Base-by-base conservation (phyloP, 129 eudicot genomes). In the Glebionis coronaria region DNA sequence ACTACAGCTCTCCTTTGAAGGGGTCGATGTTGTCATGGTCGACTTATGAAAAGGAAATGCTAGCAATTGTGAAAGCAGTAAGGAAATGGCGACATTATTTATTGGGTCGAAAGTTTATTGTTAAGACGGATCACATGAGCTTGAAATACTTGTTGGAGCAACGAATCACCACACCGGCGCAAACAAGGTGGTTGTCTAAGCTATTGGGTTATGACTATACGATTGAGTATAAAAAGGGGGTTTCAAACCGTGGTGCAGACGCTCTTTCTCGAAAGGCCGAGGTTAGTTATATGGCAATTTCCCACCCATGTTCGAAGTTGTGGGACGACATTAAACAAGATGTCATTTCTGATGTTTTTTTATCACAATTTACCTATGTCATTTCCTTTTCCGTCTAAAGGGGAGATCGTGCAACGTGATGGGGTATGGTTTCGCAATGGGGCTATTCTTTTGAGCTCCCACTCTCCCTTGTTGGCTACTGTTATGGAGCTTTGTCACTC, bases 191-290 rank as follows among this genome's bases (percentile, higher is more conserved):
- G 76, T 7, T 72, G 5, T 20, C 76, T 3, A 72, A 72, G 2
- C 60, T 72, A 0, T 38, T 61, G 28, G 67, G 67, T 0, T 61
- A 15, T 61, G 67, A 61, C 19, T 61, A 38, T 5, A 16, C 10
- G 9, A 61, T 72, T 49, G 58, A 21, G 31, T 61, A 72, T 13
- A 72, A 61, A 14, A 72, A 38, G 1, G 61, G 69, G 69, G 55
- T 16, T 2, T 16, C 46, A 0, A 72, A 72, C 28, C 12, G 12
- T 0, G 76, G 20, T 1, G 76, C 76, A 0, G 76, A 61, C 60
- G 76, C 69, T 3, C 44, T 61, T 13, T 49, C 69, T 0, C 19
- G 69, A 1, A 10, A 12, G 0, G 42, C 70, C 1, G 70, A 65
- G 56, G 23, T 3, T 46, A 9, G 21, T 5, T 65, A 45, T 12